Base-by-base conservation (phyloP, 106 monocot species). In the Alisma plantagoaquatica region DNA sequence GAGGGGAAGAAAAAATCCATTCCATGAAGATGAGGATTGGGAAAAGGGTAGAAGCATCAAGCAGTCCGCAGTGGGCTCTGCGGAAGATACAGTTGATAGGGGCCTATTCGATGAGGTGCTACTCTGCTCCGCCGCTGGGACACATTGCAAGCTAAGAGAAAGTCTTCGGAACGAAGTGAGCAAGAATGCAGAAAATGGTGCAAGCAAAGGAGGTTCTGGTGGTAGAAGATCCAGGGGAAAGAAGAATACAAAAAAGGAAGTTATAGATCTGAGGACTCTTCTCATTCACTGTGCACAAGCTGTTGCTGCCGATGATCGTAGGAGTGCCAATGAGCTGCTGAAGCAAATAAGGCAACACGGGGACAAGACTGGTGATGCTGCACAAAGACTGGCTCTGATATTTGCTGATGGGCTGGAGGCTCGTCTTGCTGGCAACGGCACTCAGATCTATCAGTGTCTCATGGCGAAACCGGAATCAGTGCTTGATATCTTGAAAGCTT, bases 341-440 rank as follows among this genome's bases (percentile, higher is more conserved):
- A 83, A 66, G 56, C 71, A 90, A 51, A 80, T 90, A 63, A 76
- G 89, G 56, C 69, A 80, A 52, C 76, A 76, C 31, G 70, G 78
- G 14, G 77, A 79, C 6, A 57, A 76, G 28, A 53, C 46, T 16
- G 89, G 83, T 10, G 79, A 73, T 41, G 76, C 82, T 15, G 27
- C 67, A 1, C 83, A 90, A 67, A 68, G 83, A 45, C 41, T 83
- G 54, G 89, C 83, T 4, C 70, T 70, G 48, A 78, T 60, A 35
- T 83, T 90, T 19, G 76, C 78, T 0, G 76, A 83, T 55, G 89
- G 83, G 23, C 80, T 90, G 1, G 76, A 83, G 45, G 89, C 89
- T 35, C 83, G 89, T 24, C 44, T 90, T 38, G 83, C 76, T 9
- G 89, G 89, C 15, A 83, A 73, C 2, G 89, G 89, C 21, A 83